Evolutionary conservation across 1,284 basidiomycete genomes (phyloP), one percentile per base, ranked within the genome.

Genomic region (Rhodotorula sp.): DNA sequence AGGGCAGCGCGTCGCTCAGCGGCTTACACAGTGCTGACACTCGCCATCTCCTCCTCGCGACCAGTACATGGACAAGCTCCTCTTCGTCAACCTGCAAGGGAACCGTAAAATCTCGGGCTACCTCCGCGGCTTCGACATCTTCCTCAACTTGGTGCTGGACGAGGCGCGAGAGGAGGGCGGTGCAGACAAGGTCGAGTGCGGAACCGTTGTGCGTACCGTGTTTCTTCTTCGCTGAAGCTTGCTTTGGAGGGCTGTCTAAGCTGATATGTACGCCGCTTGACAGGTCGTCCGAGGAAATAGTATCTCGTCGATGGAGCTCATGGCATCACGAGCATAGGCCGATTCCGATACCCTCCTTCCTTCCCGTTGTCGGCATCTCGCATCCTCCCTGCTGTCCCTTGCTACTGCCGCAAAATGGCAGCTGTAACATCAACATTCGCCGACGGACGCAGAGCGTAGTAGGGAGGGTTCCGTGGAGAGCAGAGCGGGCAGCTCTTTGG

Each of bases 61-160:
- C 7, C 79, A 97, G 90, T 99, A 96, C 81, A 97, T 99, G 91
- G 96, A 99, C 86, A 96, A 97, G 84, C 91, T 90, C 77, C 84
- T 98, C 76, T 94, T 93, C 81, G 85, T 99, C 78, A 89, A 97
- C 83, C 85, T 99, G 11, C 95, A 99, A 80, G 96, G 94, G 64
- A 93, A 93, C 67, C 89, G 96, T 77, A 93, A 92, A 85, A 90
- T 99, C 77, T 92, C 91, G 81, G 96, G 95, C 67, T 89, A 89
- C n/a, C 83, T 99, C 66, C 89, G 96, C 72, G 96, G 96, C 49
- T 99, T 95, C 82, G 96, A 99, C 84, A 90, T 99, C 77, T 99
- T 99, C 84, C 84, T 99, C 80, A 99, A 99, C 81, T 86, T 99
- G 53, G 95, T 99, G 70, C 88, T 99, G 79, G 95, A 99, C 80